Evolutionary conservation across 495 filamentous ascomycete genomes (phyloP), one percentile per base, ranked within the genome.

Genomic region (Gamarada debralockiae): DNA sequence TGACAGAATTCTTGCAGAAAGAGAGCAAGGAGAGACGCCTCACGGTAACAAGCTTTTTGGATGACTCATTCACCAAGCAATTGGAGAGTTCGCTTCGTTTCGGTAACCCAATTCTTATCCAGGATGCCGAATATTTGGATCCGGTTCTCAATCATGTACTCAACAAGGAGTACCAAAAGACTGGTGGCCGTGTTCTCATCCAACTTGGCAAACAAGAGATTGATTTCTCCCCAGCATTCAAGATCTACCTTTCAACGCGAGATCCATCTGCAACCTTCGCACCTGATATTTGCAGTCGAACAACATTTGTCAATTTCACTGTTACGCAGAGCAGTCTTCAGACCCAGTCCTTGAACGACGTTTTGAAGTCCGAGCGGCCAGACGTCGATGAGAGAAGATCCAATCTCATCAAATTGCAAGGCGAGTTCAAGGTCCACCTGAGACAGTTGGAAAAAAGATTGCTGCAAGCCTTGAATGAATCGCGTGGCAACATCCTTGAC

Each of bases 141-240:
- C 93, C 93, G 5, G 87, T 99, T 47, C 84, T 99, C 62, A 99
- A 96, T 65, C 95, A 99, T 63, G 92, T 99, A 41, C 82, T 99
- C 67, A 99, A 99, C 72, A 97, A 97, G 68, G 93, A 99, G 63
- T 97, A 99, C 68, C 93, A 99, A 68, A 96, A 91, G 73, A 99
- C 93, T n/a, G 93, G 93, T 50, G 93, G 93, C 13, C 92, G 93
- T 78, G 93, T 99, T 33, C 80, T 99, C 42, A 97, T 97, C 53
- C 93, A 97, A 66, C 85, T 99, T 25, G 93, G 93, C 59, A 97
- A 92, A 68, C 95, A 99, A 70, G 92, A 97, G 67, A 99, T 99
- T 51, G 93, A 99, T 70, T 97, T 99, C 70, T 99, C 93, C 39
- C 95, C 93, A 10, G 82, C 92, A 2, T 99, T 99, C 79, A 92